phyloP scores from a whole-genome alignment of 148 eudicot species.

The Selenicereus undatus region DNA sequence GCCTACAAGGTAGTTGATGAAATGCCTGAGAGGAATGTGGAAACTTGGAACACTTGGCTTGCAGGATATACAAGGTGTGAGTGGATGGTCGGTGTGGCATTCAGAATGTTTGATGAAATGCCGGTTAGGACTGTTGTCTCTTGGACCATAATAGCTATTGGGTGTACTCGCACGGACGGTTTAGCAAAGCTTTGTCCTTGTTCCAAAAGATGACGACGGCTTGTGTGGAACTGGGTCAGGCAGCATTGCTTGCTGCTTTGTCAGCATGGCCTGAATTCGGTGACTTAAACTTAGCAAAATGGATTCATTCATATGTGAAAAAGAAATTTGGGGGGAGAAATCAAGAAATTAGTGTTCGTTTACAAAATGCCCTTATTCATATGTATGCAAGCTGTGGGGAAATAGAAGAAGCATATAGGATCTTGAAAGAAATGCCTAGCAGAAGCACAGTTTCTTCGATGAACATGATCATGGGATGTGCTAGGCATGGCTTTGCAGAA shows the following conservation, averaged over 20 bases:
- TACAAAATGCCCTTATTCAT: slow-evolving; percentile 57
- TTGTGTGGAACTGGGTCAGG: slow-evolving; percentile 48
- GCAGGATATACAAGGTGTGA: slow-evolving; percentile 34
- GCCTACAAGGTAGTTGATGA: slow-evolving; percentile 50
- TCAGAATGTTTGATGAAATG: slow-evolving; percentile 41
- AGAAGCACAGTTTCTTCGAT: slow-evolving; percentile 62
- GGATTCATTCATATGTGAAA: slow-evolving; percentile 48
- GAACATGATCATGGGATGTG: slow-evolving; percentile 66
- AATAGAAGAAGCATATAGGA: slow-evolving; percentile 44
- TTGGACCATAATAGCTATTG: slow-evolving; percentile 64
- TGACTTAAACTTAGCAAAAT: slow-evolving; percentile 48
- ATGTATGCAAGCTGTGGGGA: slow-evolving; percentile 71
- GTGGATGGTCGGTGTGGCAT: slow-evolving; percentile 39
- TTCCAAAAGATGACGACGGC: slow-evolving; percentile 43
- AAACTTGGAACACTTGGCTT: slow-evolving; percentile 58
- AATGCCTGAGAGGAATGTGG: slow-evolving; percentile 49
- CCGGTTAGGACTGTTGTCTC: slow-evolving; percentile 53
- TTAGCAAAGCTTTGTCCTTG: slow-evolving; percentile 38
- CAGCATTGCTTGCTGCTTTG: slow-evolving; percentile 42
- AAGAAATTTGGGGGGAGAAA: slow-evolving; percentile 17
- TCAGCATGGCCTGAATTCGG: slow-evolving; percentile 70
- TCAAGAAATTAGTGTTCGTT: slow-evolving; percentile 17
- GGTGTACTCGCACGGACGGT: slow-evolving; percentile 49
- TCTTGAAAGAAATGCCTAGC: slow-evolving; percentile 41
- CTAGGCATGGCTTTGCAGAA: slow-evolving; percentile 55